Evolutionary conservation across 2,329 filamentous ascomycete species (phyloP), one percentile per base, ranked within the genome.

Genomic region (Penicillium sp.): DNA sequence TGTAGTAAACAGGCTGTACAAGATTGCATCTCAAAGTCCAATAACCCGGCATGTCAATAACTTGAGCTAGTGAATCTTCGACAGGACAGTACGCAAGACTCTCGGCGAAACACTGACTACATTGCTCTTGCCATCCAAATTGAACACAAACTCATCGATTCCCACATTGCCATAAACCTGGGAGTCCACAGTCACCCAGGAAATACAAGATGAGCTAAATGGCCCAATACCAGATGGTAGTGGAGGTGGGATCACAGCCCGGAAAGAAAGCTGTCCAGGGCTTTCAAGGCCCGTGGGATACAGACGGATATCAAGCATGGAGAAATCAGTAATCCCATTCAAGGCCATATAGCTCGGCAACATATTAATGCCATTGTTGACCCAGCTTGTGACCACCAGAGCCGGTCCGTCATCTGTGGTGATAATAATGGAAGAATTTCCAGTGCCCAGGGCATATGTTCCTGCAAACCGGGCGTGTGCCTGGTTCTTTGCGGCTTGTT

Each of bases 201-300:
- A 59, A 24, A 62, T 57, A 33, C 65, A 69, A 2, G 64, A 58
- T 4, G 40, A 37, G 40, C 53, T 33, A 42, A 66, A 42, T 9
- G 66, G 66, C 0, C 68, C 68, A 51, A 57, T 56, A n/a, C 60
- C 33, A 12, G 15, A 1, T 10, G 60, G 37, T 0, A 47, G 13
- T 15, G 19, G 15, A 2, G 59, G 56, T 1, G 42, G 63, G 4
- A 65, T 64, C 19, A 72, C 61, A 28, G 67, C 64, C 2, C 67
- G 61, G 63, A 71, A 72, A 0, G 65, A 63, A 9, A 70, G 49
- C 12, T 53, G 40, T 3, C 58, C 64, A 2, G 53, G 28, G 6
- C 54, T 58, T 44, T 61, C 35, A 4, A 72, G 68, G 2, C 66
- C 66, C 13, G 65, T 72, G 5, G 66, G 70, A 53, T 72, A 71